Evolutionary conservation across 169 alveolate species (phyloP).

Genomic region (Plasmodium gonderi): DNA sequence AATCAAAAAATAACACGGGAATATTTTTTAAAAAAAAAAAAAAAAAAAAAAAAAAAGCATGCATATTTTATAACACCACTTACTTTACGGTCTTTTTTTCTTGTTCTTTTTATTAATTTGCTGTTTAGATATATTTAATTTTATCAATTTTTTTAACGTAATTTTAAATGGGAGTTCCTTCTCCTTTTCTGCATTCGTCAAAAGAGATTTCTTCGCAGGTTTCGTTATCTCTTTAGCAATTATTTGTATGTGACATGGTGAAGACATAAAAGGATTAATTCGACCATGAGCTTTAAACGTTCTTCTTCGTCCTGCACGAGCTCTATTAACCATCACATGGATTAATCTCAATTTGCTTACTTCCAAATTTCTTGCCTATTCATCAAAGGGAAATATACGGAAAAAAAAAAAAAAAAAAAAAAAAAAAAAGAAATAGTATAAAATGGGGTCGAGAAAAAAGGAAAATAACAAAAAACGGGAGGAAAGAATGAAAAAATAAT

Average conservation of each 20-base stretch:
- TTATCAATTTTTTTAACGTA: slow-evolving; percentile 67
- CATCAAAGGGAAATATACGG: neutral
- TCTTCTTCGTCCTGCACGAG: slow-evolving; percentile 97
- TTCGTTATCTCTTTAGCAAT: slow-evolving; percentile 89
- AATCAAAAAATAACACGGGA: neutral
- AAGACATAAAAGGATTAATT: slow-evolving; percentile 93
- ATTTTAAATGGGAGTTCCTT: slow-evolving; percentile 37
- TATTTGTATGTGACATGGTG: slow-evolving; percentile 92
- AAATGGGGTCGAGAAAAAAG: neutral
- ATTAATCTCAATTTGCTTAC: slow-evolving; percentile 91
- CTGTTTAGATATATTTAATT: slow-evolving; percentile 43
- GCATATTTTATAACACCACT: neutral
- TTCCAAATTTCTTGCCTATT: slow-evolving; percentile 93
- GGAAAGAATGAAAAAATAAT: too few relatives aligned
- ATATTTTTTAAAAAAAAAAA: neutral
- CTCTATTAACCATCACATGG: slow-evolving; percentile 96
- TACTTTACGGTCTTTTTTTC: slow-evolving; percentile 9
- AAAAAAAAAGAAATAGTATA: neutral
- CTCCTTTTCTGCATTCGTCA: slow-evolving; percentile 47
- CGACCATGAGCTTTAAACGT: slow-evolving; percentile 99
- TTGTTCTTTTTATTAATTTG: slow-evolving; percentile 4
- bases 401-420: neutral
- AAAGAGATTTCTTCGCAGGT: slow-evolving; percentile 69
- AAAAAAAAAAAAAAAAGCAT: neutral
- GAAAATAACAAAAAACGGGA: too few relatives aligned